phyloP scores from a whole-genome alignment of 2,329 filamentous ascomycete genomes.

The Beauveria asiatica region DNA sequence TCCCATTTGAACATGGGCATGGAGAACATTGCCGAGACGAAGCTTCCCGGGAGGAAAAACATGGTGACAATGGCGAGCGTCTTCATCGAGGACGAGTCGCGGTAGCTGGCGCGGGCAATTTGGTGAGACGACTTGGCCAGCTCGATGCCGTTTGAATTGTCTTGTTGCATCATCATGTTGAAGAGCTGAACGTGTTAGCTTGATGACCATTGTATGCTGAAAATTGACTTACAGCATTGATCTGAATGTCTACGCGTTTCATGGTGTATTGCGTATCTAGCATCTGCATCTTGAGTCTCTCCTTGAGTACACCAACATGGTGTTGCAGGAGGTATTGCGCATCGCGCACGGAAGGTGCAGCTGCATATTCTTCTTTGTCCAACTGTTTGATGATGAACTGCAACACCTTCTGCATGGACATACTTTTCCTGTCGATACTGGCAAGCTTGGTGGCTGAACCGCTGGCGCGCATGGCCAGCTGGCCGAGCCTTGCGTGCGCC shows the following conservation, averaged over 20 bases:
- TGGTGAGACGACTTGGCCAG: slow-evolving; percentile 21
- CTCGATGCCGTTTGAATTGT: slow-evolving; percentile 26
- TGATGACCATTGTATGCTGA: background rate
- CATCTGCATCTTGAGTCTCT: slow-evolving; percentile 27
- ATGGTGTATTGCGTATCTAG: slow-evolving; percentile 28
- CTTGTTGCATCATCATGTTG: slow-evolving; percentile 29
- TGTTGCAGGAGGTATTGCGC: slow-evolving; percentile 18
- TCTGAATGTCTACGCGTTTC: slow-evolving; percentile 32
- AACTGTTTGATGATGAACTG: slow-evolving; percentile 20
- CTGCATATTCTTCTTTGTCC: background rate
- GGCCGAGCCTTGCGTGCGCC: slow-evolving; percentile 22
- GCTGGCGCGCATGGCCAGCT: slow-evolving; percentile 26
- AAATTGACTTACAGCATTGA: slow-evolving; percentile 24
- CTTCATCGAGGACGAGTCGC: slow-evolving; percentile 36
- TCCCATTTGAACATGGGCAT: slow-evolving; percentile 27
- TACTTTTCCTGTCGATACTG: slow-evolving; percentile 28
- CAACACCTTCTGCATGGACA: slow-evolving; percentile 26
- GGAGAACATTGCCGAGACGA: slow-evolving; percentile 34
- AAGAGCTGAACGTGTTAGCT: slow-evolving; percentile 21
- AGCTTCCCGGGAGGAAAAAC: slow-evolving; percentile 35
- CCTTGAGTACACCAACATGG: slow-evolving; percentile 22
- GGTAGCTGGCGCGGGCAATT: slow-evolving; percentile 28
- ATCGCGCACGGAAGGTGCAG: background rate
- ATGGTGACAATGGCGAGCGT: slow-evolving; percentile 34
- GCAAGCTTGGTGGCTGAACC: slow-evolving; percentile 28